Base-by-base conservation (phyloP, 208 protist genomes). In the Wallacemonas collosoma region DNA sequence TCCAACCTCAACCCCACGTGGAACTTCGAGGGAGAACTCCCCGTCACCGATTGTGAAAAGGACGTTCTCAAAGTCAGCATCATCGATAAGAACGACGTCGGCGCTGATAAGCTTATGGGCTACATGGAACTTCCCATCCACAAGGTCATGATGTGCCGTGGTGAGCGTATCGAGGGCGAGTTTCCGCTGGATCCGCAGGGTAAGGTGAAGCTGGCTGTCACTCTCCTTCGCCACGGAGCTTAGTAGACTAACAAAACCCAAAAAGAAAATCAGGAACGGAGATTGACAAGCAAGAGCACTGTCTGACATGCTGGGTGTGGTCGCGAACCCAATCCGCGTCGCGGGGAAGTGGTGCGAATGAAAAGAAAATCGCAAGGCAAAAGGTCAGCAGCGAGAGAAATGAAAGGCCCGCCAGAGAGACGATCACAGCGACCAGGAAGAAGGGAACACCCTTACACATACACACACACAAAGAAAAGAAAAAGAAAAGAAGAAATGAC, bases 51-150 rank as follows among this genome's bases (percentile, higher is more conserved):
- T 71, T 68, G 47, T 9, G 67, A 76, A 38, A 80, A 54, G 17
- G 85, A 88, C 48, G 71, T 87, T 12, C 64, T 90, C 40, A 56
- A 80, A 38, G 44, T 93, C 55, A 55, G 67, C n/a, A 39, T 93
- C 36, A 76, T 91, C 54, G 88, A 93, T 51, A 91, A 93, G 73
- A 89, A 93, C 73, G 76, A 81, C 67, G 63, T 89, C 11, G 61
- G 57, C 36, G 80, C 75, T 53, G 88, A 93, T 68, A 80, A 81
- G 68, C 61, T 88, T n/a, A 93, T 93, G 85, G 85, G 75, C 4
- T 78, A 72, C 62, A 71, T 79, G 36, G 67, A 75, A 48, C 75
- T 93, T 47, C 69, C 73, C n/a, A 6, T 93, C n/a, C 71, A 26
- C 26, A 56, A 62, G 1, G 67, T 90, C 35, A 43, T 79, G 47